These are phyloP conservation scores for Ogataea angusta DNA, from an alignment of 805 yeast genomes.

Conservation along the genomic window DNA sequence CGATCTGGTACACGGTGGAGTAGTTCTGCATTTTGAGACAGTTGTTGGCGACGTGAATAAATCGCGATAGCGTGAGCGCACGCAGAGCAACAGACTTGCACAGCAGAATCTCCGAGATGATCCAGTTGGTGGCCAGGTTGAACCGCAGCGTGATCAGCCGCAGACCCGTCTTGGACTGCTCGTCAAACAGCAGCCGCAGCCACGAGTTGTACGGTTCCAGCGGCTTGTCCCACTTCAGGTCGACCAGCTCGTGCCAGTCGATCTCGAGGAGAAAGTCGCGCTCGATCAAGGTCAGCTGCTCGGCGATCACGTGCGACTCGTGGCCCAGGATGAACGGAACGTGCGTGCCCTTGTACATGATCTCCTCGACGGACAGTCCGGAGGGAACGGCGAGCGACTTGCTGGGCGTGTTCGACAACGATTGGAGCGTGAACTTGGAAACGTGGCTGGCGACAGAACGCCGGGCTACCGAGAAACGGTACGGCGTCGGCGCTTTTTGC, in stretches of 20 bases:
- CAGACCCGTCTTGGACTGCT: conserved; percentile 52
- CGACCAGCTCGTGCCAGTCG: conserved; percentile 89
- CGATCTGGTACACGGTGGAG: conserved; percentile 83
- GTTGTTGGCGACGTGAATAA: conserved; percentile 79
- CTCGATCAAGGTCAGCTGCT: conserved; percentile 85
- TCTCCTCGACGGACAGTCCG: conserved; percentile 34
- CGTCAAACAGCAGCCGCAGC: conserved; percentile 68
- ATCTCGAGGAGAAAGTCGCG: conserved; percentile 77
- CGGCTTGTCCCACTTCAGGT: conserved; percentile 67
- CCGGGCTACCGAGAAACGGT: conserved; percentile 6
- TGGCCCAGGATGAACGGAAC: conserved; percentile 78
- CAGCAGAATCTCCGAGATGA: conserved; percentile 78
- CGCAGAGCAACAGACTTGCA: conserved; percentile 60
- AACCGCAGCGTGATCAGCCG: conserved; percentile 81
- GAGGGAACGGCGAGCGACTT: conserved; percentile 13
- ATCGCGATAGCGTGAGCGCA: conserved; percentile 71
- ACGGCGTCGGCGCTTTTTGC: neutral
- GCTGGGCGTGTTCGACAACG: conserved; percentile 29
- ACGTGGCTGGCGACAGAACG: conserved; percentile 6
- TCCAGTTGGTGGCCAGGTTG: conserved; percentile 88
- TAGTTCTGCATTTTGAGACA: conserved; percentile 74
- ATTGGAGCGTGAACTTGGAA: conserved; percentile 29
- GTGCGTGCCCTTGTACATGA: conserved; percentile 53
- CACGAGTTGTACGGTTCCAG: conserved; percentile 74
- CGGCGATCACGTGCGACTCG: conserved; percentile 63